A percentile compares a stretch with the other conserved stretches of the same genome.
Evolutionary conservation across 306 rosid species (phyloP).

Genomic region (Prunus mira): DNA sequence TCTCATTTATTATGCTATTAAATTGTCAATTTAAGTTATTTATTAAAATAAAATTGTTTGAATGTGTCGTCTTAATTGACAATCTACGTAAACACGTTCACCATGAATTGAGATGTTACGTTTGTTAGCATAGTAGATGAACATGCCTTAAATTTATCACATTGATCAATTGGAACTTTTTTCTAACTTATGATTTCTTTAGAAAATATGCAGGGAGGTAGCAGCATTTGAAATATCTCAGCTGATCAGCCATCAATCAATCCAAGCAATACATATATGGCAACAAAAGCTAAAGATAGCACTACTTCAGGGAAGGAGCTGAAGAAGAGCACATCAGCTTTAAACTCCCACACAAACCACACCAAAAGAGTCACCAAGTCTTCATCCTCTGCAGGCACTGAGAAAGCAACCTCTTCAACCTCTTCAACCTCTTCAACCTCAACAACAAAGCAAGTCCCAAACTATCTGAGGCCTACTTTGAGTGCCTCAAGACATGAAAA

Average conservation of each 20-base stretch:
- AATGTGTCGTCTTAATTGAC: too few relatives aligned
- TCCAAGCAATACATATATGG: conserved; percentile 38
- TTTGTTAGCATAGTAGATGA: too few relatives aligned
- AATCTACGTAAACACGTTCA: too few relatives aligned
- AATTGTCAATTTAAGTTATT: too few relatives aligned
- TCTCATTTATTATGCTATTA: too few relatives aligned
- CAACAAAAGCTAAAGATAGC: conserved; percentile 53
- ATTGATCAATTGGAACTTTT: background rate
- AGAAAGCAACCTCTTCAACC: conserved; percentile 19
- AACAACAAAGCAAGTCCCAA: conserved; percentile 52
- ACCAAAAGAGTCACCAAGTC: conserved; percentile 35
- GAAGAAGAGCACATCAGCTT: conserved; percentile 23
- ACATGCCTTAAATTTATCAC: background rate
- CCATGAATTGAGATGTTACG: too few relatives aligned
- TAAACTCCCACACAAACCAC: conserved; percentile 25
- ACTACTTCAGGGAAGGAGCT: conserved; percentile 51
- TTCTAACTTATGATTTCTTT: background rate
- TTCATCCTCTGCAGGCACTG: conserved; percentile 18
- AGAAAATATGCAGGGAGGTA: conserved; percentile 12
- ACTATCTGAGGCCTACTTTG: conserved; percentile 59
- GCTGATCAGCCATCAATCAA: background rate
- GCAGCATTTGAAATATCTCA: conserved; percentile 4
- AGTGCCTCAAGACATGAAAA: conserved; percentile 53
- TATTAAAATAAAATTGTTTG: too few relatives aligned
- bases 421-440: conserved; percentile 19